Percentiles rank a stretch among this genome's conserved stretches.
phyloP scores from a whole-genome alignment of 1,284 basidiomycete species.

The Xerocomus nothofagi region DNA sequence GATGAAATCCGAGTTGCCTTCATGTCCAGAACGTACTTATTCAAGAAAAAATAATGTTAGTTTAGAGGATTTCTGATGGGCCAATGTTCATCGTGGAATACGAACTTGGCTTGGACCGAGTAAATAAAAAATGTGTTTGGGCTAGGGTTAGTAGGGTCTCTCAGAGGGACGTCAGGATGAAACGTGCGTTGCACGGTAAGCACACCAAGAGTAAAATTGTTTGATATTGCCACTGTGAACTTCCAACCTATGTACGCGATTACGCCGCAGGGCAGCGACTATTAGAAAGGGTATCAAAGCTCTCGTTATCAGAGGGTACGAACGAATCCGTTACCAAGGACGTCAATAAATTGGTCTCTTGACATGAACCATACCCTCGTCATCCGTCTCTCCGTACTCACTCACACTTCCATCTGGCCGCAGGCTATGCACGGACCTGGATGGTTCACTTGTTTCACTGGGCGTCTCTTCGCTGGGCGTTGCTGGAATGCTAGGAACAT shows the following conservation, averaged over 20 bases:
- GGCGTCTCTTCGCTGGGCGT: constrained; percentile 32
- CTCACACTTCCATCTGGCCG: constrained; percentile 41
- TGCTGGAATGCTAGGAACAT: constrained; percentile 14
- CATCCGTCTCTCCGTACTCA: constrained; percentile 72
- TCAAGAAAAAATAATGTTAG: too few species aligned
- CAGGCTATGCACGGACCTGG: constrained; percentile 32
- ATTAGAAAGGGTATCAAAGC: constrained; percentile 30
- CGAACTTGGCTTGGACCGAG: too few species aligned
- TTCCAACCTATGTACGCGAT: constrained; percentile 14
- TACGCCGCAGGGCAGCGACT: constrained; percentile 10
- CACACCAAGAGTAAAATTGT: background rate
- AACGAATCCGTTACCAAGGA: constrained; percentile 7
- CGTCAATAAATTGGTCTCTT: constrained; percentile 48
- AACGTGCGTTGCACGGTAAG: background rate
- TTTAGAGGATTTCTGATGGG: too few species aligned
- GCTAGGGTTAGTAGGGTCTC: too few species aligned
- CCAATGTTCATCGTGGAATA: too few species aligned
- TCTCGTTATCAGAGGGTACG: constrained; percentile 4
- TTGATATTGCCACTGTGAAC: constrained; percentile 10
- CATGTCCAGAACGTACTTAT: too few species aligned
- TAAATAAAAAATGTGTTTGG: too few species aligned
- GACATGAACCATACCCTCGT: constrained; percentile 77
- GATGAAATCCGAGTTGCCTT: too few species aligned
- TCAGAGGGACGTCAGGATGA: background rate
- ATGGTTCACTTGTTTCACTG: constrained; percentile 28